A percentile compares a stretch with the other conserved stretches of the same genome.
Evolutionary conservation across 768 basidiomycete species (phyloP).

Genomic region (Lyophyllum shimeji): DNA sequence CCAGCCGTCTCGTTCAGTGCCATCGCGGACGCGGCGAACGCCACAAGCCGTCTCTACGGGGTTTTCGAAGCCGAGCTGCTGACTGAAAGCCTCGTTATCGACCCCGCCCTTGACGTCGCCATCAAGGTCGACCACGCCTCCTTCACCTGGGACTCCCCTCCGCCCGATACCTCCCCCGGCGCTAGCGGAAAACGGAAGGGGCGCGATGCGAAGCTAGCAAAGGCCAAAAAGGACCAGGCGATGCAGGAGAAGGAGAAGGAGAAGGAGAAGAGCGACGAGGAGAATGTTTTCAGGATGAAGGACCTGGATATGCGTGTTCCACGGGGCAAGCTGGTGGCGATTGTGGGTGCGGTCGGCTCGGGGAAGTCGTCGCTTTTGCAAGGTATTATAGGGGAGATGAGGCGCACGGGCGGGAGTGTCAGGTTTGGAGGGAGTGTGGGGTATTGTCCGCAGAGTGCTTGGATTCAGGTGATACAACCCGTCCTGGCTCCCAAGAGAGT

Average conservation of each 20-base stretch:
- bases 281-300: constrained; percentile 58
- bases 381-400: constrained; percentile 83
- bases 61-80: constrained; percentile 86
- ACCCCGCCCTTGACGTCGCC: constrained; percentile 59
- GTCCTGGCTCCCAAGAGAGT: constrained; percentile 5
- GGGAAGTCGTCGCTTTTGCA: constrained; percentile 73
- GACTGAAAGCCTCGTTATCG: constrained; percentile 53
- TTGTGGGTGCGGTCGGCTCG: constrained; percentile 81
- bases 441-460: constrained; percentile 86
- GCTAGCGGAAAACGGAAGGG: constrained; percentile 30
- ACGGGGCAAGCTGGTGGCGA: constrained; percentile 75
- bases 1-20: constrained; percentile 68
- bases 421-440: constrained; percentile 75
- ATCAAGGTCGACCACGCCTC: constrained; percentile 65
- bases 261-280: constrained; percentile 34
- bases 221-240: constrained; percentile 29
- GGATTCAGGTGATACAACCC: constrained; percentile 69
- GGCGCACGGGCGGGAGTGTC: constrained; percentile 61
- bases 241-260: constrained; percentile 20
- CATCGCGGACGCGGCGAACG: constrained; percentile 85
- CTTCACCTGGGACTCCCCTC: constrained; percentile 87
- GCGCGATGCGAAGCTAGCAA: constrained; percentile 19
- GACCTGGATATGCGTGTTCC: constrained; percentile 70
- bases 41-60: constrained; percentile 68
- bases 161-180: constrained; percentile 42